These are phyloP conservation scores for Podochytrium sp. DNA, from an alignment of 192 early-diverging fungal genomes.

Conservation along the genomic window DNA sequence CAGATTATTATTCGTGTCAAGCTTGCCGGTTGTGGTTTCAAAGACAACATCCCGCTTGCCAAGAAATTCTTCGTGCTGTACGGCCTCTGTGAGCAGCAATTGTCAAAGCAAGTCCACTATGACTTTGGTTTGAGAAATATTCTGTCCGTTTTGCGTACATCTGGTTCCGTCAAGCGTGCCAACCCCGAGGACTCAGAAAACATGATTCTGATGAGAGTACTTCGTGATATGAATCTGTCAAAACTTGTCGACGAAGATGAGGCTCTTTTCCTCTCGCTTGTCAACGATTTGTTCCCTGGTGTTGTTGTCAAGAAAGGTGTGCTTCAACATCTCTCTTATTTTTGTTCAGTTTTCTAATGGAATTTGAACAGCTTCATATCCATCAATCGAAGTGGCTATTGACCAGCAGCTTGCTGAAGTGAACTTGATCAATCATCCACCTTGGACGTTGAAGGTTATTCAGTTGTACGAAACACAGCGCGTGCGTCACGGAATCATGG, in stretches of 20 bases:
- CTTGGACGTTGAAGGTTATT: slow-evolving; percentile 70
- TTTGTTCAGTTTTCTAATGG: not conserved
- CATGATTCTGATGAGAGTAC: slow-evolving; percentile 66
- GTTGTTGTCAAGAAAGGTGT: slow-evolving; percentile 59
- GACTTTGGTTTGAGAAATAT: slow-evolving; percentile 70
- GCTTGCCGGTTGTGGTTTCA: slow-evolving; percentile 68
- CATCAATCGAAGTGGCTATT: slow-evolving; percentile 58
- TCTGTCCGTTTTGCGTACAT: slow-evolving; percentile 66
- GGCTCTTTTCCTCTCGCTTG: slow-evolving; percentile 59
- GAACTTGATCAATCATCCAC: slow-evolving; percentile 63
- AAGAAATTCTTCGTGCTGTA: slow-evolving; percentile 73
- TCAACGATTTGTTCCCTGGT: slow-evolving; percentile 70
- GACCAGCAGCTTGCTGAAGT: slow-evolving; percentile 65
- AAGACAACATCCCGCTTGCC: slow-evolving; percentile 65
- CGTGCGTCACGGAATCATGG: slow-evolving; percentile 70
- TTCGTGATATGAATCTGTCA: slow-evolving; percentile 70
- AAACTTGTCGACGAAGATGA: slow-evolving; percentile 73
- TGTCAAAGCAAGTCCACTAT: slow-evolving; percentile 71
- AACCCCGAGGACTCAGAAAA: slow-evolving; percentile 66
- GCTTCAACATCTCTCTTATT: not conserved
- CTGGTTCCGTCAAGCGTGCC: slow-evolving; percentile 64
- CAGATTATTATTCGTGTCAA: slow-evolving; percentile 73
- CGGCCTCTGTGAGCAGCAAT: slow-evolving; percentile 66
- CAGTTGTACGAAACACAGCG: slow-evolving; percentile 66
- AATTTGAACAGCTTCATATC: slow-evolving; percentile 42